Percentiles rank a stretch among this genome's conserved stretches.
phyloP scores from a whole-genome alignment of 257 asterid species.

The Ophiorrhiza pumila region DNA sequence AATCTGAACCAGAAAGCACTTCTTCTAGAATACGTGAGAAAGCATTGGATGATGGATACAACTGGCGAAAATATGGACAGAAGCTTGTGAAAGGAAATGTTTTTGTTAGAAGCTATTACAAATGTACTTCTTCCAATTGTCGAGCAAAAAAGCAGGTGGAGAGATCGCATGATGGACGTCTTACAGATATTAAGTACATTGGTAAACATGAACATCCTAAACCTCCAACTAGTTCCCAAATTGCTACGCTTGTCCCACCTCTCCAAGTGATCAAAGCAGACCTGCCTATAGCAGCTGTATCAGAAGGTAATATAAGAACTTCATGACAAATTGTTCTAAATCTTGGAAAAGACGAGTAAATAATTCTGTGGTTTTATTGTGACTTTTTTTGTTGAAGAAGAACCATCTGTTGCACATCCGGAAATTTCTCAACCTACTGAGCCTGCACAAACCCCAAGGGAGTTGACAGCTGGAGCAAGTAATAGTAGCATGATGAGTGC shows the following conservation, averaged over 20 bases:
- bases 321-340: conserved; percentile 5
- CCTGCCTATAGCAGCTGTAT: conserved; percentile 22
- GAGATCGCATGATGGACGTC: conserved; percentile 68
- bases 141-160: conserved; percentile 81
- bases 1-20: conserved; percentile 23
- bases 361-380: neutral
- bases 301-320: conserved; percentile 39
- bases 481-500: conserved; percentile 33
- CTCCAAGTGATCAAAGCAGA: conserved; percentile 37
- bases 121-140: conserved; percentile 68
- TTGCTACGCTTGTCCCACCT: conserved; percentile 26
- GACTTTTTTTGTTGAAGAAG: conserved; percentile 39
- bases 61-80: conserved; percentile 98
- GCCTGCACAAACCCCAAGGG: conserved; percentile 28
- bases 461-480: conserved; percentile 31
- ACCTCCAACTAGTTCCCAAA: conserved; percentile 52
- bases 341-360: neutral
- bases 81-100: conserved; percentile 85
- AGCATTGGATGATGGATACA: conserved; percentile 75
- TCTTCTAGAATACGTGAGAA: conserved; percentile 38
- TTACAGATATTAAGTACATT: conserved; percentile 65
- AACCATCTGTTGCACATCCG: conserved; percentile 26
- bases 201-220: conserved; percentile 71
- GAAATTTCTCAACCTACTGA: conserved; percentile 34
- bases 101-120: conserved; percentile 83